Percentiles rank a stretch among this genome's conserved stretches.
Conservation (phyloP, 257 asterid genomes). For the Scutellaria baicalensis region DNA sequence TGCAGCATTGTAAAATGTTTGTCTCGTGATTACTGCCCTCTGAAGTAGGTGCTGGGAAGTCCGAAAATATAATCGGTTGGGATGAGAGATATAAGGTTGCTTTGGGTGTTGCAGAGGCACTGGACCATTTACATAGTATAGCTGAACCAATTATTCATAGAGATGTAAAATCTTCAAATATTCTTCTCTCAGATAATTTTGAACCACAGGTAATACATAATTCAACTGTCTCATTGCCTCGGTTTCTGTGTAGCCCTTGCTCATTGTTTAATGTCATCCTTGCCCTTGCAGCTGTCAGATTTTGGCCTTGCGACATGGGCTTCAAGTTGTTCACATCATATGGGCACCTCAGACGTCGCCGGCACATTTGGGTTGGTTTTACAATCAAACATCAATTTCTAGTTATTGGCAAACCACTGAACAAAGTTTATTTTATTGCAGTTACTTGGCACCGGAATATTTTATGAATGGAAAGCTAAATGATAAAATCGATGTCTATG, state of each 20-base stretch:
- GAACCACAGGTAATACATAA: conserved; percentile 63
- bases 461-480: conserved; percentile 73
- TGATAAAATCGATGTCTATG: conserved; percentile 77
- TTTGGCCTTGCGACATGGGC: conserved; percentile 86
- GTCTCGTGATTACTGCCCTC: conserved; percentile 9
- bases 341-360: conserved; percentile 60
- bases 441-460: conserved; percentile 95
- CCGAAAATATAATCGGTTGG: conserved; percentile 46
- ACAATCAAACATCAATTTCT: conserved; percentile 1
- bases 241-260: background rate
- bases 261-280: background rate
- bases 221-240: background rate
- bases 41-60: conserved; percentile 39
- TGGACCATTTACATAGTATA: conserved; percentile 57
- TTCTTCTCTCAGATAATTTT: conserved; percentile 76
- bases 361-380: conserved; percentile 88
- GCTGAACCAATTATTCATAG: conserved; percentile 67
- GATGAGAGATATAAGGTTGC: conserved; percentile 78
- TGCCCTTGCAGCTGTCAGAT: conserved; percentile 63
- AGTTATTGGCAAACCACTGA: background rate
- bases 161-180: conserved; percentile 92
- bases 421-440: conserved; percentile 19
- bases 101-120: conserved; percentile 85
- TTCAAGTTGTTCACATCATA: conserved; percentile 49
- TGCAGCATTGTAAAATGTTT: background rate